Evolutionary conservation across 2,329 filamentous ascomycete genomes (phyloP).

Genomic region (Penicillium sp.): DNA sequence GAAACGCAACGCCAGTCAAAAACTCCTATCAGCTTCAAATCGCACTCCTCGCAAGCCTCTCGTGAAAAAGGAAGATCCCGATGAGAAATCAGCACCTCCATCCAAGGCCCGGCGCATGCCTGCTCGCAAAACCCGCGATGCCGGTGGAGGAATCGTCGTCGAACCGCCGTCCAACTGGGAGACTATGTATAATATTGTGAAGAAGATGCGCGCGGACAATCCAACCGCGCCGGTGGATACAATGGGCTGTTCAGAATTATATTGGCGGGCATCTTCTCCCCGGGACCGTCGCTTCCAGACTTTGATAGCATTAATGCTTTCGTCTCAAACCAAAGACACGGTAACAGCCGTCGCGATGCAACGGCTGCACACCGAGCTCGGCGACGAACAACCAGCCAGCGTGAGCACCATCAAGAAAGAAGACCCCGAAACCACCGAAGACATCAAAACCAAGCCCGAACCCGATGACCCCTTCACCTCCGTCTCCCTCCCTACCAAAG

Average conservation of each 20-base stretch:
- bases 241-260: conserved; percentile 79
- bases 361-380: conserved; percentile 75
- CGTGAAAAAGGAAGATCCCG: conserved; percentile 30
- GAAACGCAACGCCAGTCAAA: conserved; percentile 50
- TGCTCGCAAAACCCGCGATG: conserved; percentile 48
- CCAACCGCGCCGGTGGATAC: conserved; percentile 85
- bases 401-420: conserved; percentile 20
- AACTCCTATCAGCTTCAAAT: conserved; percentile 32
- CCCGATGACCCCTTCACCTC: conserved; percentile 28
- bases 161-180: conserved; percentile 82
- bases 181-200: conserved; percentile 76
- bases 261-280: conserved; percentile 51
- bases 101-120: conserved; percentile 49
- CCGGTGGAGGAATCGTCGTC: conserved; percentile 44
- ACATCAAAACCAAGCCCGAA: conserved; percentile 35
- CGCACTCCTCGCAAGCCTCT: conserved; percentile 23
- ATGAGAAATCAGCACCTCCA: conserved; percentile 27
- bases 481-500: conserved; percentile 30
- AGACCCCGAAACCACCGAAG: not conserved
- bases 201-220: conserved; percentile 75
- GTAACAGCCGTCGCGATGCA: conserved; percentile 85
- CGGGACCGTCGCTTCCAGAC: conserved; percentile 80
- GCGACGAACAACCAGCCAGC: conserved; percentile 31
- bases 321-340: conserved; percentile 91
- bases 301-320: conserved; percentile 86